phyloP scores from a whole-genome alignment of 1,284 basidiomycete species.

The Cryptococcus wingfieldii region DNA sequence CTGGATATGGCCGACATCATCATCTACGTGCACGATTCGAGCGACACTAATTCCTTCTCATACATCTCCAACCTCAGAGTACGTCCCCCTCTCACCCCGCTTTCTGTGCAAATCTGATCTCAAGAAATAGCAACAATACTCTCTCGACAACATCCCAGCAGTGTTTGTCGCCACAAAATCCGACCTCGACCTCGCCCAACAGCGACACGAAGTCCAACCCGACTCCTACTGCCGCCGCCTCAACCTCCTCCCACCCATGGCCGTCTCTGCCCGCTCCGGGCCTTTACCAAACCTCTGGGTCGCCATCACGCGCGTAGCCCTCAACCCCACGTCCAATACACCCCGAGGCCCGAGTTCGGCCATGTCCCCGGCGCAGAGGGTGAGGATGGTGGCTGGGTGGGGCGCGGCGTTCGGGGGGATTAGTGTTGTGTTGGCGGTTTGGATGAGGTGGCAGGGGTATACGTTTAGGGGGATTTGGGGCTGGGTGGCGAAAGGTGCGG shows the following conservation, averaged over 20 bases:
- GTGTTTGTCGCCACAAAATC: constrained; percentile 99
- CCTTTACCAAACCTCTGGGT: constrained; percentile 47
- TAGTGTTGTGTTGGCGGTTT: constrained; percentile 32
- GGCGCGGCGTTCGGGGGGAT: constrained; percentile 26
- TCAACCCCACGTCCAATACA: constrained; percentile 43
- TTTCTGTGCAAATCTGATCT: not conserved
- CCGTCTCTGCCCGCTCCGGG: constrained; percentile 77
- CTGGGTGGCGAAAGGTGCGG: constrained; percentile 24
- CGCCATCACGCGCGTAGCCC: constrained; percentile 43
- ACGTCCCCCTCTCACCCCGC: constrained; percentile 38
- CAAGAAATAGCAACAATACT: constrained; percentile 81
- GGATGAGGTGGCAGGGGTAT: constrained; percentile 46
- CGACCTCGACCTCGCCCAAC: constrained; percentile 90
- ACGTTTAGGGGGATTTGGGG: constrained; percentile 40
- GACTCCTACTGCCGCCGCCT: constrained; percentile 90
- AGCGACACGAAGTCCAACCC: constrained; percentile 96
- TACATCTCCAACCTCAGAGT: constrained; percentile 95
- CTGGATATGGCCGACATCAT: constrained; percentile 89
- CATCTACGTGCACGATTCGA: constrained; percentile 93
- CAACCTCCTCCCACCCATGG: constrained; percentile 79
- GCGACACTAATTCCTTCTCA: constrained; percentile 97
- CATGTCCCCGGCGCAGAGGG: constrained; percentile 33
- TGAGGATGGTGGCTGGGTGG: constrained; percentile 27
- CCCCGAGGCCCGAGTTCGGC: constrained; percentile 38
- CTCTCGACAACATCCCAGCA: constrained; percentile 85